Evolutionary conservation across 1,284 basidiomycete genomes (phyloP).

Genomic region (Stygiomarasmius scandens): DNA sequence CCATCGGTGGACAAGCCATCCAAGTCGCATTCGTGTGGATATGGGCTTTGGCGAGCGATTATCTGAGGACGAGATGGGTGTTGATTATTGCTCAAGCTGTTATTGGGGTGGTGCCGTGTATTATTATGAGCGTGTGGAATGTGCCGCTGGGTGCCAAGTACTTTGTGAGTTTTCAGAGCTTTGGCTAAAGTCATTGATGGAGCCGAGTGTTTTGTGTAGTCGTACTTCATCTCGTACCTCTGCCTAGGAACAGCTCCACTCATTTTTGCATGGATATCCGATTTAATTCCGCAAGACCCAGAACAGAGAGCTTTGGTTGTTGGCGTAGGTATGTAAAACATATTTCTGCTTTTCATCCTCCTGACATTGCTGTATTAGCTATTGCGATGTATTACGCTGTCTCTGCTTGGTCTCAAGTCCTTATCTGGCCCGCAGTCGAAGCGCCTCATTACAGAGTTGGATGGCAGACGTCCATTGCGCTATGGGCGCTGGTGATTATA

Average conservation of each 20-base stretch:
- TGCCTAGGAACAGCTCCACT: conserved; percentile 18
- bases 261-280: conserved; percentile 20
- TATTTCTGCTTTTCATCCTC: too few relatives aligned
- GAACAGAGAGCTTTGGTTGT: conserved; percentile 20
- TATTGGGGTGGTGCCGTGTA: conserved; percentile 19
- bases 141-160: conserved; percentile 19
- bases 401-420: conserved; percentile 5
- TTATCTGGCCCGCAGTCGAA: conserved; percentile 2
- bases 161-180: conserved; percentile 10
- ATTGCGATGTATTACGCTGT: conserved; percentile 3
- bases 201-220: not conserved
- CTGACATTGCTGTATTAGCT: not conserved
- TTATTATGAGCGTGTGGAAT: conserved; percentile 20
- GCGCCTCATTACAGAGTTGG: conserved; percentile 3
- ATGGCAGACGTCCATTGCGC: conserved; percentile 5
- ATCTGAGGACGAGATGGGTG: conserved; percentile 15
- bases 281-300: conserved; percentile 20
- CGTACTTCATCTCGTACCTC: conserved; percentile 19
- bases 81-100: conserved; percentile 17
- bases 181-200: not conserved
- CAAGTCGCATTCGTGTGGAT: conserved; percentile 21
- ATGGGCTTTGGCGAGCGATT: conserved; percentile 17
- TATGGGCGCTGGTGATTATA: conserved; percentile 2
- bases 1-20: conserved; percentile 19
- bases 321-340: conserved; percentile 13